Percentiles rank a stretch among this genome's conserved stretches.
These are phyloP conservation scores for Linnemannia exigua DNA, from an alignment of 192 early-diverging fungal genomes.

Conservation along the genomic window DNA sequence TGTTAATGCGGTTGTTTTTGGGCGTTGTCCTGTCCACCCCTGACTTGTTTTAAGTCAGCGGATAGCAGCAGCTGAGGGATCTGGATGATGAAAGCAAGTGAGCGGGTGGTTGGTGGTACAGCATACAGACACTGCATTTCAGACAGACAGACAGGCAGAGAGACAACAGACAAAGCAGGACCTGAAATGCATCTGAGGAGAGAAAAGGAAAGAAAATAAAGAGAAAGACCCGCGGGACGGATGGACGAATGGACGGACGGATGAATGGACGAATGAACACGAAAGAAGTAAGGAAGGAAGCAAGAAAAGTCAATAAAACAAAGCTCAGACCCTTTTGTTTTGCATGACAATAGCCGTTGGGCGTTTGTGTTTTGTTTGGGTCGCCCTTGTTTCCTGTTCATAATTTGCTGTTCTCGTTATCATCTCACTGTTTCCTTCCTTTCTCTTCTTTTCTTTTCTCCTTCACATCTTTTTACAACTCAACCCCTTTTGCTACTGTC, in stretches of 20 bases:
- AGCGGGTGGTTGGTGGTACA: no score
- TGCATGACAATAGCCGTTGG: slow-evolving; percentile 10
- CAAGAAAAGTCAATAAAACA: no score
- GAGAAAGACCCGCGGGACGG: slow-evolving; percentile 4
- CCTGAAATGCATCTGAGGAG: not conserved
- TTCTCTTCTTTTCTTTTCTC: slow-evolving; percentile 1
- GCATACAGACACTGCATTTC: no score
- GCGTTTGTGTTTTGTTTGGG: not conserved
- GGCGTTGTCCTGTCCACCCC: no score
- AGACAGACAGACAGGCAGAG: not conserved
- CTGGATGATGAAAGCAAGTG: no score
- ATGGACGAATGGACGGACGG: not conserved
- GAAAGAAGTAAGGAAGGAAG: not conserved
- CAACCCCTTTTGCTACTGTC: not conserved
- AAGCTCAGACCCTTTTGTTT: slow-evolving; percentile 3
- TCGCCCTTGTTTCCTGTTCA: not conserved
- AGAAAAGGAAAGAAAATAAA: not conserved
- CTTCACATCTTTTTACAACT: not conserved
- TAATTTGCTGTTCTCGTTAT: not conserved
- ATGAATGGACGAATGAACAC: not conserved
- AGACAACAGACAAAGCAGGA: no score
- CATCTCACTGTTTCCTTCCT: not conserved
- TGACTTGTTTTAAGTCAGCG: no score
- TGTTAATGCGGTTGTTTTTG: no score
- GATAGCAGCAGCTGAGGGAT: no score